A percentile compares a stretch with the other conserved stretches of the same genome.
phyloP scores from a whole-genome alignment of 2,329 filamentous ascomycete species.

The Aspergillus japonicus region DNA sequence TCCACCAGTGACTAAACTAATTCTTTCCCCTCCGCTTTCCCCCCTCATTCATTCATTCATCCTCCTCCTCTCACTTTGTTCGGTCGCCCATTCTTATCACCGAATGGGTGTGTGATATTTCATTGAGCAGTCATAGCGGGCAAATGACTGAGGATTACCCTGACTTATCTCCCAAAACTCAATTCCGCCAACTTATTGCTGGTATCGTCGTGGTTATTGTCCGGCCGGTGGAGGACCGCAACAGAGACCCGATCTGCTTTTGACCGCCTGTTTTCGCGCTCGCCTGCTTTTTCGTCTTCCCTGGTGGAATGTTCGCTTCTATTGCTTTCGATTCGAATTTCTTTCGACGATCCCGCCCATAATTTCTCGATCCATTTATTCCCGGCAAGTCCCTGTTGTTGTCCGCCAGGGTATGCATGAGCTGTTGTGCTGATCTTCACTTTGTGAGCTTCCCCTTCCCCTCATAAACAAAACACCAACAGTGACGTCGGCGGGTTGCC shows the following conservation, averaged over 20 bases:
- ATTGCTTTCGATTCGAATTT: conserved; percentile 1
- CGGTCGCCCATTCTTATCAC: background rate
- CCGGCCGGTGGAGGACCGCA: background rate
- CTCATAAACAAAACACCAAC: conserved; percentile 16
- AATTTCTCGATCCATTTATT: conserved; percentile 1
- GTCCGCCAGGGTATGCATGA: conserved; percentile 2
- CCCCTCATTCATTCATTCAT: background rate
- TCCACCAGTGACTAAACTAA: no score
- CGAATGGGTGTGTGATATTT: background rate
- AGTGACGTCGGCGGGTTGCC: conserved; percentile 16
- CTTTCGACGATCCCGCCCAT: background rate
- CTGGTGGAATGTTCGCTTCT: conserved; percentile 5
- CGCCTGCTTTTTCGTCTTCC: background rate
- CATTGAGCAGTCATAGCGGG: background rate
- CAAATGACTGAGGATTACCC: background rate
- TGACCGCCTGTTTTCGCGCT: conserved; percentile 14
- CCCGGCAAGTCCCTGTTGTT: background rate
- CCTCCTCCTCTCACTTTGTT: background rate
- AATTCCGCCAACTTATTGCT: background rate
- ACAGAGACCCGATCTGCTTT: conserved; percentile 9
- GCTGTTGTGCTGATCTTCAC: conserved; percentile 4
- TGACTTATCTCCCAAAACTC: background rate
- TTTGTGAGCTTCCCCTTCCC: conserved; percentile 3
- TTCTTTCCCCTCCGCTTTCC: background rate
- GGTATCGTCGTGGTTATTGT: background rate